These are phyloP conservation scores for Boletus coccyginus DNA, from an alignment of 768 basidiomycete species.

Conservation along the genomic window DNA sequence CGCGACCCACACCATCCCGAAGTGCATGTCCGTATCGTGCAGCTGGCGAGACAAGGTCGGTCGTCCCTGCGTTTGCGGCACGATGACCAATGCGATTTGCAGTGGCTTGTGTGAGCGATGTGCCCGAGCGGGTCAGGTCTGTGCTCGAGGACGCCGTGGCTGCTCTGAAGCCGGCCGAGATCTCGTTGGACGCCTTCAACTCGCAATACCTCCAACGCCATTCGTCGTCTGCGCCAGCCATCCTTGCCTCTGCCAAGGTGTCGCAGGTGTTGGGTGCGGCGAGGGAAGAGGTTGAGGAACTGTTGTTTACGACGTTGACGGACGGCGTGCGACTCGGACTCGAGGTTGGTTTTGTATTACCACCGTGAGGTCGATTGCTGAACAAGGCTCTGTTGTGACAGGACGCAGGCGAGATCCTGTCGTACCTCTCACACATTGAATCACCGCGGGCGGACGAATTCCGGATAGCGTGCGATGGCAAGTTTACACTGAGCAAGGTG, in stretches of 20 bases:
- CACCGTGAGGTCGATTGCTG: neutral
- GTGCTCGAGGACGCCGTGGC: constrained; percentile 48
- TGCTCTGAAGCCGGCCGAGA: constrained; percentile 52
- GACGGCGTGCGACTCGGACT: constrained; percentile 44
- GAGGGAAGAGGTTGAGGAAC: constrained; percentile 57
- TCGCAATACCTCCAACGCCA: constrained; percentile 72
- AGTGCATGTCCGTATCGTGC: constrained; percentile 67
- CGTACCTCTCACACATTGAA: constrained; percentile 47
- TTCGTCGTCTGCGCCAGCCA: constrained; percentile 45
- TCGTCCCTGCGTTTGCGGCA: neutral
- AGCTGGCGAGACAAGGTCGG: constrained; percentile 58
- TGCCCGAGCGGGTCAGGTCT: constrained; percentile 45
- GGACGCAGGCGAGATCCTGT: constrained; percentile 50
- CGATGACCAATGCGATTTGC: neutral
- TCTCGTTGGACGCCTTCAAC: constrained; percentile 67
- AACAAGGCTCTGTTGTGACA: constrained; percentile 23
- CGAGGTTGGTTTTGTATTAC: constrained; percentile 36
- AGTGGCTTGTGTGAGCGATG: constrained; percentile 48
- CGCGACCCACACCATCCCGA: constrained; percentile 59
- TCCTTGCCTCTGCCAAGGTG: constrained; percentile 65
- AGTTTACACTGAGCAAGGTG: constrained; percentile 60
- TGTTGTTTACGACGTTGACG: constrained; percentile 48
- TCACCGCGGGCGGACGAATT: constrained; percentile 63
- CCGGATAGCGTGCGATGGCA: constrained; percentile 47
- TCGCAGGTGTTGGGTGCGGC: constrained; percentile 45